Conservation (phyloP, 805 yeast species). For the Candida bentonensis region DNA sequence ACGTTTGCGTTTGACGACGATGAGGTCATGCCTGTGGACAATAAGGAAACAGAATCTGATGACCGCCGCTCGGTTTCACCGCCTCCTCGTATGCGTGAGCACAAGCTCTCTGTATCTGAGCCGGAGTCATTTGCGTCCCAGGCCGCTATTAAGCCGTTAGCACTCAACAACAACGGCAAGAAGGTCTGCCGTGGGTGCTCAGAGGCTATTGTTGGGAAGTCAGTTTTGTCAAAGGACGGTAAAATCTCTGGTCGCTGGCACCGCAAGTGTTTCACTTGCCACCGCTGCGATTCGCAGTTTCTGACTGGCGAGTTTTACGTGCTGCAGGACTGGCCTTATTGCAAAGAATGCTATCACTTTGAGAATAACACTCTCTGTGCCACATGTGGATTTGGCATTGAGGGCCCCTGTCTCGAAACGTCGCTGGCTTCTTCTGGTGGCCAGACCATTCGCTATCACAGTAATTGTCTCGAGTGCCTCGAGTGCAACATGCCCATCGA, state of each 20-base stretch:
- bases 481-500: slow-evolving; percentile 31
- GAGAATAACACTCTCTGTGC: slow-evolving; percentile 64
- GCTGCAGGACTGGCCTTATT: slow-evolving; percentile 64
- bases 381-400: slow-evolving; percentile 62
- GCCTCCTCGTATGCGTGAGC: background rate
- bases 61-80: background rate
- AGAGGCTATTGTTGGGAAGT: slow-evolving; percentile 38
- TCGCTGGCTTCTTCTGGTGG: slow-evolving; percentile 5
- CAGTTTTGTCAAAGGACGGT: slow-evolving; percentile 76
- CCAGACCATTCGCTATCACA: slow-evolving; percentile 52
- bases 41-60: background rate
- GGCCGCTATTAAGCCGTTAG: background rate
- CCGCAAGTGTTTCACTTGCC: slow-evolving; percentile 68
- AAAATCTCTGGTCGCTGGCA: slow-evolving; percentile 74
- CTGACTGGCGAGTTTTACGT: slow-evolving; percentile 38
- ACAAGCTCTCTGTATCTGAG: background rate
- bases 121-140: no score
- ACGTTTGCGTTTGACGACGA: slow-evolving; percentile 1
- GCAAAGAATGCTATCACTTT: slow-evolving; percentile 63
- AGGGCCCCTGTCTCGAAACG: slow-evolving; percentile 77
- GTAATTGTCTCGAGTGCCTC: slow-evolving; percentile 54
- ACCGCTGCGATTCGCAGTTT: slow-evolving; percentile 41
- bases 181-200: slow-evolving; percentile 57
- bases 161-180: background rate
- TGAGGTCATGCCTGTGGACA: background rate